Evolutionary conservation across 139 green algal genomes (phyloP).

Genomic region (Pseudopediastrum boryanum): DNA sequence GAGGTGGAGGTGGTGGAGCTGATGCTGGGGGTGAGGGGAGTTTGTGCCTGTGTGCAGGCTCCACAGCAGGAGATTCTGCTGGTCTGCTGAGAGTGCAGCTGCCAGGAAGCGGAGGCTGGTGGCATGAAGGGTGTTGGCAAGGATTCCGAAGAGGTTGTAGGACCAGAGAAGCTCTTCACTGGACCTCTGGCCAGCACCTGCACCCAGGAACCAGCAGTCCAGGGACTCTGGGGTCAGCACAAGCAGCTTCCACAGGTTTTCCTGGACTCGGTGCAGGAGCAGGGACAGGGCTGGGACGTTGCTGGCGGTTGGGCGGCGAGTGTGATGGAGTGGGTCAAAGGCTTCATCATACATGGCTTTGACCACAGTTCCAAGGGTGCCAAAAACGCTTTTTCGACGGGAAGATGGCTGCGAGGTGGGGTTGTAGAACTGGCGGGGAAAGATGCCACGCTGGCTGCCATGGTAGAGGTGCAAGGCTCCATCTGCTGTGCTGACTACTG

Average conservation of each 20-base stretch:
- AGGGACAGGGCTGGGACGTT: constrained; percentile 18
- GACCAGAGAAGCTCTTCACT: constrained; percentile 28
- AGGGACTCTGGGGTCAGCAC: constrained; percentile 26
- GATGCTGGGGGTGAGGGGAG: background rate
- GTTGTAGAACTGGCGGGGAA: constrained; percentile 31
- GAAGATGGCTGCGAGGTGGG: background rate
- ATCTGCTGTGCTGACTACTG: constrained; percentile 27
- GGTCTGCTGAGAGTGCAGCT: constrained; percentile 4
- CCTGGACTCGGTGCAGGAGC: constrained; percentile 10
- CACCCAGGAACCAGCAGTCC: constrained; percentile 37
- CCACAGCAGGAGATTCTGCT: background rate
- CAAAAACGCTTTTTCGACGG: background rate
- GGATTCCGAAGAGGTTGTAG: constrained; percentile 1
- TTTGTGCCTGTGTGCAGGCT: background rate
- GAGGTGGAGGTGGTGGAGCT: background rate
- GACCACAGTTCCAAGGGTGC: constrained; percentile 7
- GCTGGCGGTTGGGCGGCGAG: constrained; percentile 18
- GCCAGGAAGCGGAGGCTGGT: background rate
- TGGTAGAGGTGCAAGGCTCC: constrained; percentile 33
- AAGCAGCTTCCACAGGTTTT: constrained; percentile 27
- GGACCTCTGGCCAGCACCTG: constrained; percentile 15
- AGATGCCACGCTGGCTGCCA: constrained; percentile 39
- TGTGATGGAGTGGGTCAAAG: constrained; percentile 36
- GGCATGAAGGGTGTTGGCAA: constrained; percentile 3
- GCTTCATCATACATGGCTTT: constrained; percentile 35